Conservation (phyloP, 2,329 filamentous ascomycete genomes). For the Cladobotryum protrusum region DNA sequence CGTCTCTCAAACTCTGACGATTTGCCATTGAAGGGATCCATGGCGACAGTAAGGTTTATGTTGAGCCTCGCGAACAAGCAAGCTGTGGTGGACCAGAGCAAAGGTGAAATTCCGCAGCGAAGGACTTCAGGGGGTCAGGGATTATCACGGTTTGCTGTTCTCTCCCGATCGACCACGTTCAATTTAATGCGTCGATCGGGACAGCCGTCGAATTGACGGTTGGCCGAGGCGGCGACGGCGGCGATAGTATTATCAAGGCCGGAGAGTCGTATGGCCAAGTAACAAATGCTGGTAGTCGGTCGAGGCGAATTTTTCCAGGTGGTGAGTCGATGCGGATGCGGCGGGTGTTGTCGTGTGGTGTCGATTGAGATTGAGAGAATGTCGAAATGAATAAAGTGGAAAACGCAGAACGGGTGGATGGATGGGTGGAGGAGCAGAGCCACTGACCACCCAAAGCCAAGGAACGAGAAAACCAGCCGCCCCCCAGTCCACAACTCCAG, state of each 20-base stretch:
- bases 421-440: no score
- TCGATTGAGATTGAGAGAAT: background rate
- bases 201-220: no score
- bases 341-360: no score
- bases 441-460: no score
- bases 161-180: background rate
- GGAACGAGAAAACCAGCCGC: no score
- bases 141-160: background rate
- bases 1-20: constrained; percentile 35
- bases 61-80: background rate
- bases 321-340: no score
- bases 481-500: no score
- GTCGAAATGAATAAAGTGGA: background rate
- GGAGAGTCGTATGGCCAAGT: no score
- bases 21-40: constrained; percentile 36
- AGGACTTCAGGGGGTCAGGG: background rate
- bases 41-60: constrained; percentile 21
- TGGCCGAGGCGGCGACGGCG: background rate
- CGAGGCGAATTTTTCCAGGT: no score
- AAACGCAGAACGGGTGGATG: background rate
- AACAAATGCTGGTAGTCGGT: no score
- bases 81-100: background rate
- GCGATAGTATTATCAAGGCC: background rate
- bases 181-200: background rate
- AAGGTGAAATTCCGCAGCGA: background rate